Percentiles rank a stretch among this genome's conserved stretches.
Evolutionary conservation across 2,329 filamentous ascomycete genomes (phyloP).

Genomic region (Geosmithia morbida): DNA sequence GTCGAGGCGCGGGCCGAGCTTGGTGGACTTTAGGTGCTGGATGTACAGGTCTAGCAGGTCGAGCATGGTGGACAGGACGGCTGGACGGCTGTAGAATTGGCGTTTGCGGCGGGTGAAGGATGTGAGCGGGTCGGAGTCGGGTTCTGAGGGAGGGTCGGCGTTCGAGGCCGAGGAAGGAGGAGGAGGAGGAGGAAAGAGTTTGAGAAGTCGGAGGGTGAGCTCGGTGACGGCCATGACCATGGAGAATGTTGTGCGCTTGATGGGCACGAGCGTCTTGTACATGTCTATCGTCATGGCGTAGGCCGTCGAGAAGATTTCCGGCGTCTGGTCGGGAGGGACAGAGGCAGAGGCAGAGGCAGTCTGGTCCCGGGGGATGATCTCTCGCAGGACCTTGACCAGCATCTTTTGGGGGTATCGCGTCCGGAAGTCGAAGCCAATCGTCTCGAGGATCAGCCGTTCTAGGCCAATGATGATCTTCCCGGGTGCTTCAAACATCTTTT

Average conservation of each 20-base stretch:
- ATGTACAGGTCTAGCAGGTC: constrained; percentile 90
- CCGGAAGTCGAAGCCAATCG: constrained; percentile 85
- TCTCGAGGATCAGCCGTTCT: constrained; percentile 85
- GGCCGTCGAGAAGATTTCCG: constrained; percentile 48
- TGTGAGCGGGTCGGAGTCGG: background rate
- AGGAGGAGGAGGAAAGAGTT: constrained; percentile 7
- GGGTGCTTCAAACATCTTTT: constrained; percentile 67
- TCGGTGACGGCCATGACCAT: constrained; percentile 75
- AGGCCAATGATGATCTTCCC: constrained; percentile 76
- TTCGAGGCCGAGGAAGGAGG: no score
- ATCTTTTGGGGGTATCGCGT: constrained; percentile 77
- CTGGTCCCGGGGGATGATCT: constrained; percentile 21
- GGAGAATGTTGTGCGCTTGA: constrained; percentile 79
- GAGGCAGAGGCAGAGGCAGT: no score
- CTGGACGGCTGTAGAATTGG: constrained; percentile 23
- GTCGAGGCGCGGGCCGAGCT: constrained; percentile 57
- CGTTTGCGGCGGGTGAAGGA: background rate
- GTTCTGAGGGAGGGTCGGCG: no score
- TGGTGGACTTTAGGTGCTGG: constrained; percentile 61
- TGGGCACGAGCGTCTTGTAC: constrained; percentile 82
- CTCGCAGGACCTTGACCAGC: constrained; percentile 63
- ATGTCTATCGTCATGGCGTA: constrained; percentile 79
- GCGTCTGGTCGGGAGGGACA: no score
- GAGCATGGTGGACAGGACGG: constrained; percentile 63
- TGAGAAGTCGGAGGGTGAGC: constrained; percentile 57